Conservation (phyloP, 2,329 filamentous ascomycete genomes). For the Raffaelea arxii region DNA sequence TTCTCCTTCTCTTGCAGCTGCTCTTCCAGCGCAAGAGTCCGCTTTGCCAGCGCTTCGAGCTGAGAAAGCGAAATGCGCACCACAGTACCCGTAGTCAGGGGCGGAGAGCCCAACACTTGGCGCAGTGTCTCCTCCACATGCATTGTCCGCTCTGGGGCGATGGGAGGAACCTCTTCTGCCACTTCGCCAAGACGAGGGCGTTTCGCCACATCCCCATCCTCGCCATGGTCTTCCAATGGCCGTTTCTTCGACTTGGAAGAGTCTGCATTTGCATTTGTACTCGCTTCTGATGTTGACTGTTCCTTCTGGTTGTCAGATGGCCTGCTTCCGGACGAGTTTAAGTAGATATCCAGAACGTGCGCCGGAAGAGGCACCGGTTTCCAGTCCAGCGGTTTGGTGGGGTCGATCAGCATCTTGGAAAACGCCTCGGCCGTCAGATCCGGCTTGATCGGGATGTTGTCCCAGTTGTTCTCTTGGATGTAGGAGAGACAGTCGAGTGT, state of each 20-base stretch:
- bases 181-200: constrained; percentile 20
- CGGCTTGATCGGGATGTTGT: constrained; percentile 26
- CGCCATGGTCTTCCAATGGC: constrained; percentile 4
- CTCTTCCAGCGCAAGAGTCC: constrained; percentile 28
- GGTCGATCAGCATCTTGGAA: constrained; percentile 32
- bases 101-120: constrained; percentile 7
- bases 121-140: constrained; percentile 7
- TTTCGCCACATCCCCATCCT: constrained; percentile 15
- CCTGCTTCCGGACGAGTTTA: constrained; percentile 17
- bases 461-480: constrained; percentile 21
- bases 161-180: constrained; percentile 15
- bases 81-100: constrained; percentile 5
- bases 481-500: constrained; percentile 30
- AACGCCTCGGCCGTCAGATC: constrained; percentile 38
- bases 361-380: constrained; percentile 36
- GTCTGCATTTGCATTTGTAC: background rate
- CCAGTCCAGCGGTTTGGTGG: constrained; percentile 31
- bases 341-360: constrained; percentile 37
- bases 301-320: no score
- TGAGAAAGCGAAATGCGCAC: constrained; percentile 20
- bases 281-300: background rate
- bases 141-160: background rate
- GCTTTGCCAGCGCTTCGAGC: constrained; percentile 21
- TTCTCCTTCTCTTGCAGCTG: constrained; percentile 21
- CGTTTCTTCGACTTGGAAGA: constrained; percentile 29